These are phyloP conservation scores for Paramarasmius palmivorus DNA, from an alignment of 1,284 basidiomycete species.

Conservation along the genomic window DNA sequence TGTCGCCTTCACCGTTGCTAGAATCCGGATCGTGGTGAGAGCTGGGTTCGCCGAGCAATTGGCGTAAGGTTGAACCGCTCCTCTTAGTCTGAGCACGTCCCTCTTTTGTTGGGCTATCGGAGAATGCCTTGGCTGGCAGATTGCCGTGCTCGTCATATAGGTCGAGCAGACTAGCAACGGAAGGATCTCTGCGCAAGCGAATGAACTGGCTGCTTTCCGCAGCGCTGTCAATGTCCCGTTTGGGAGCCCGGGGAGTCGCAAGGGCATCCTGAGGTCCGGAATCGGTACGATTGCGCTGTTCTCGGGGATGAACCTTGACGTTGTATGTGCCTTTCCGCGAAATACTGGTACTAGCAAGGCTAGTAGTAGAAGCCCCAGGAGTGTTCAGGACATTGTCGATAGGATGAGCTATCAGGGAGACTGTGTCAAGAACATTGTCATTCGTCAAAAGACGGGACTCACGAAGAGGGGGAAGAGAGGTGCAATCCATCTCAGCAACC, in stretches of 20 bases:
- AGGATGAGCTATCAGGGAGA: constrained; percentile 55
- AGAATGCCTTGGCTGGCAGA: constrained; percentile 60
- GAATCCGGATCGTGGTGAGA: constrained; percentile 29
- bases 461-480: constrained; percentile 67
- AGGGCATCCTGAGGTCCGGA: constrained; percentile 36
- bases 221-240: constrained; percentile 36
- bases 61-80: constrained; percentile 69
- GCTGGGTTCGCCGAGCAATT: constrained; percentile 60
- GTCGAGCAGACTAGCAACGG: constrained; percentile 68
- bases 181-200: constrained; percentile 71
- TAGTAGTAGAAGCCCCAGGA: constrained; percentile 46
- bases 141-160: constrained; percentile 73
- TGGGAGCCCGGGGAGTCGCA: constrained; percentile 17
- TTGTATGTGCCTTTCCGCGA: constrained; percentile 61
- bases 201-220: constrained; percentile 52
- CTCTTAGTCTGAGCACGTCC: constrained; percentile 55
- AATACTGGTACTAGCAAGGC: constrained; percentile 48
- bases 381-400: constrained; percentile 55
- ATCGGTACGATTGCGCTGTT: constrained; percentile 59
- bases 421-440: not conserved
- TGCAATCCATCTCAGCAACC: constrained; percentile 54
- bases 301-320: constrained; percentile 66
- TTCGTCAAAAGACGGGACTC: constrained; percentile 9
- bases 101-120: constrained; percentile 54
- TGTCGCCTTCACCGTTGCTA: constrained; percentile 60